Evolutionary conservation across 1,139 yeast genomes (phyloP).

Genomic region (Pichia sp.): DNA sequence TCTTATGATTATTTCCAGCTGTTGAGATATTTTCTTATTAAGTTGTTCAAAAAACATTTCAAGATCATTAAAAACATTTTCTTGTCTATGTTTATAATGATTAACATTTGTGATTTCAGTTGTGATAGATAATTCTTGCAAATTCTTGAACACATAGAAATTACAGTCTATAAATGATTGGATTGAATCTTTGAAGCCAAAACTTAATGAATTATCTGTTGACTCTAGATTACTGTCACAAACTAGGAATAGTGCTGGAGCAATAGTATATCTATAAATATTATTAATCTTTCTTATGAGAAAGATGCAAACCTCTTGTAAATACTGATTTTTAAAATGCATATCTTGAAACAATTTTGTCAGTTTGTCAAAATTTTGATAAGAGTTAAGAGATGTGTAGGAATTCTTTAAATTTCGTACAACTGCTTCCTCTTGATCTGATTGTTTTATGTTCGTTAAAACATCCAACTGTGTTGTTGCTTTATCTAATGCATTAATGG

Average conservation of each 20-base stretch:
- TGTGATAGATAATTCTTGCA: not conserved
- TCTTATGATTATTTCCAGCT: not conserved
- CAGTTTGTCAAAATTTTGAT: not conserved
- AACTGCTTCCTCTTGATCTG: too few species aligned
- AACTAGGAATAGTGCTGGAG: conserved; percentile 7
- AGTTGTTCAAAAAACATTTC: not conserved
- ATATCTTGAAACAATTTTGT: not conserved
- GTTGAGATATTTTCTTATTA: not conserved
- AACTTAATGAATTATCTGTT: not conserved
- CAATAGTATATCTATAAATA: conserved; percentile 9
- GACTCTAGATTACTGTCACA: not conserved
- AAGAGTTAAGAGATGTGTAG: too few species aligned
- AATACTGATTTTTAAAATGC: conserved; percentile 5
- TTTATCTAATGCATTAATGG: not conserved
- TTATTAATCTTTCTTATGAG: conserved; percentile 4
- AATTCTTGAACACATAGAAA: not conserved
- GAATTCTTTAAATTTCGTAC: too few species aligned
- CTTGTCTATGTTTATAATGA: not conserved
- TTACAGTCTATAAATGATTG: conserved; percentile 8
- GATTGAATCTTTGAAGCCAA: conserved; percentile 3
- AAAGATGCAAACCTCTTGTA: conserved; percentile 3
- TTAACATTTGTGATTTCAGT: not conserved
- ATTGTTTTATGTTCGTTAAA: not conserved
- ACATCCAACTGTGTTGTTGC: not conserved
- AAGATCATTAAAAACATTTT: not conserved